These are phyloP conservation scores for Stropharia rugosoannulata DNA, from an alignment of 768 basidiomycete genomes.

Conservation along the genomic window DNA sequence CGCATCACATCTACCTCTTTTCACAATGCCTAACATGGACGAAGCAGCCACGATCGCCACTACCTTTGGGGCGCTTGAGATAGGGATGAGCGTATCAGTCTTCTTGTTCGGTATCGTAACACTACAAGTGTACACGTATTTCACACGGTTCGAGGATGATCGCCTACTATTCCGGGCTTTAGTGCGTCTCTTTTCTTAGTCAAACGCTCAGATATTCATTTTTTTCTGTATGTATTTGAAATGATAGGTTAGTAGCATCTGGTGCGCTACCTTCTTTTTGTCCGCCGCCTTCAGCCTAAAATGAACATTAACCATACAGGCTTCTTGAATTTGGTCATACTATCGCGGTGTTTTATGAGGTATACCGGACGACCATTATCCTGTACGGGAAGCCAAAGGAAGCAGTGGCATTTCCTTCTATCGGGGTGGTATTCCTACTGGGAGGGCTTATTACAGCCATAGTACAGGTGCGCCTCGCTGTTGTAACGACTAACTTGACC, in stretches of 20 bases:
- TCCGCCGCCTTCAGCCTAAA: not conserved
- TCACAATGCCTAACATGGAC: not conserved
- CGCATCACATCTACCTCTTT: not conserved
- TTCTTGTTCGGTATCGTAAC: slow-evolving; percentile 27
- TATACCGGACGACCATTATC: slow-evolving; percentile 18
- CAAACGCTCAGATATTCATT: not conserved
- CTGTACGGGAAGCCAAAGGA: slow-evolving; percentile 7
- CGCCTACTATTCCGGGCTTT: slow-evolving; percentile 13
- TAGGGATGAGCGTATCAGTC: slow-evolving; percentile 19
- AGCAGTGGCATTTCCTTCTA: slow-evolving; percentile 5
- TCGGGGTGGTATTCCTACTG: slow-evolving; percentile 4
- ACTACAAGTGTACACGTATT: slow-evolving; percentile 22
- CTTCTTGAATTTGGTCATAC: slow-evolving; percentile 21
- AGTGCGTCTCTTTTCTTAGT: slow-evolving; percentile 14
- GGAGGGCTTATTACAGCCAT: slow-evolving; percentile 13
- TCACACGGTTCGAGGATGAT: slow-evolving; percentile 19
- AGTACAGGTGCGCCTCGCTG: not conserved
- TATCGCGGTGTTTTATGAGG: slow-evolving; percentile 16
- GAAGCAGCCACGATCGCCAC: slow-evolving; percentile 1
- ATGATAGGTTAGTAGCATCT: not conserved
- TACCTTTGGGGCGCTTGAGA: slow-evolving; percentile 21
- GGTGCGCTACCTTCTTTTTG: not conserved
- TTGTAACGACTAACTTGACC: not conserved
- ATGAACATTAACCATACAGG: slow-evolving; percentile 5
- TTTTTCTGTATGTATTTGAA: not conserved